These are phyloP conservation scores for Hanseniaspora pseudoguilliermondii DNA, from an alignment of 805 yeast genomes.

Conservation along the genomic window DNA sequence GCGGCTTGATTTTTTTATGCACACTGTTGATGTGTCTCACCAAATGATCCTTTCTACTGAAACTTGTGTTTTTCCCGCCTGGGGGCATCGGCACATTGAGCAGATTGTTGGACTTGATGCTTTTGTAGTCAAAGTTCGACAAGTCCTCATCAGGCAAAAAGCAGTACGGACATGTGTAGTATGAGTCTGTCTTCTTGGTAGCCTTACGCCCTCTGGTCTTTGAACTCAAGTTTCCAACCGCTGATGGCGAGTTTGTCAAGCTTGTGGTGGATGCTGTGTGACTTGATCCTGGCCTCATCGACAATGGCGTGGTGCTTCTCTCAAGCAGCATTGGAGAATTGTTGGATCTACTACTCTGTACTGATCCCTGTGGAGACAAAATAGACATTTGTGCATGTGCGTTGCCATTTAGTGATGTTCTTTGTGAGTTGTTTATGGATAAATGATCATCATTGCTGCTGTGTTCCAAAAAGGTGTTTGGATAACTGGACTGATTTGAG, in stretches of 20 bases:
- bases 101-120: constrained; percentile 15
- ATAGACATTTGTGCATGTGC: not conserved
- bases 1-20: constrained; percentile 64
- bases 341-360: not conserved
- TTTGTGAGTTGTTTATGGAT: not conserved
- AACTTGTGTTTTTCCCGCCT: constrained; percentile 38
- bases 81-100: not conserved
- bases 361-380: not conserved
- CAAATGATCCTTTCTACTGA: constrained; percentile 65
- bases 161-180: constrained; percentile 10
- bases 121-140: not conserved
- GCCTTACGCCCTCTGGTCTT: constrained; percentile 12
- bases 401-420: not conserved
- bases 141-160: not conserved
- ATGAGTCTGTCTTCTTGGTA: not conserved
- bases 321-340: not conserved
- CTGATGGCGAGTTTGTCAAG: not conserved
- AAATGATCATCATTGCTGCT: not conserved
- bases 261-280: not conserved
- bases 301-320: not conserved
- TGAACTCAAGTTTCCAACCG: not conserved
- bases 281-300: not conserved
- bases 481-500: not conserved
- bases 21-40: constrained; percentile 62
- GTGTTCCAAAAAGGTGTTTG: not conserved